Base-by-base conservation (phyloP, 164 flowering plant species). In the Kingdonia uniflora region DNA sequence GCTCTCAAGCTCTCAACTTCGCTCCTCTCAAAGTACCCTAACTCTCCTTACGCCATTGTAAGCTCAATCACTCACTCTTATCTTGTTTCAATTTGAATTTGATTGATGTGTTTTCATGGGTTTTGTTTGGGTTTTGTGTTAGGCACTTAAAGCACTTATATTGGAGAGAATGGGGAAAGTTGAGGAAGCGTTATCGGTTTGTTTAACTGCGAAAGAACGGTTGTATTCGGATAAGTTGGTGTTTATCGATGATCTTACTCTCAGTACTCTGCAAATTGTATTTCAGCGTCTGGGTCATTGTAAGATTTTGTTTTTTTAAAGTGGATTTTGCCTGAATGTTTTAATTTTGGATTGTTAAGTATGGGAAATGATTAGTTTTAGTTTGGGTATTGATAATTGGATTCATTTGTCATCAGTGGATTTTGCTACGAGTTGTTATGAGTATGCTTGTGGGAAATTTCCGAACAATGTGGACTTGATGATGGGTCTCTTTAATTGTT, bases 401-500 rank as follows among this genome's bases (percentile, higher is more conserved):
- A n/a, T n/a, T n/a, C n/a, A n/a, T n/a, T n/a, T n/a, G n/a, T n/a
- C n/a, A n/a, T n/a, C 68, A 92, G 96, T 88, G 87, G 95, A 92
- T 54, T 57, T 88, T 81, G 95, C 97, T 19, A 86, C 95, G 22
- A 72, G 80, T 60, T 92, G 95, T 64, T 92, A 88, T 54, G 97
- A 88, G 61, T 61, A 78, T 66, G 95, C 95, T 11, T 84, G 89
- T 63, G 77, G 72, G 11, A 88, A 76, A 54, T 78, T 68, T 58
- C 75, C 89, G 13, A 86, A 71, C 66, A 82, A 82, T 63, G 54
- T 82, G 77, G 99, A 88, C 20, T 56, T 86, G 11, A 72, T 88
- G 95, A 86, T 79, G 81, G 96, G 96, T 14, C 95, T 92, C 33
- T 92, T 88, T 64, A 88, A 88, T 56, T 85, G 96, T 49, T 84